Evolutionary conservation across 768 basidiomycete genomes (phyloP), one percentile per base, ranked within the genome.

Genomic region (Nevesoporus exiguus): DNA sequence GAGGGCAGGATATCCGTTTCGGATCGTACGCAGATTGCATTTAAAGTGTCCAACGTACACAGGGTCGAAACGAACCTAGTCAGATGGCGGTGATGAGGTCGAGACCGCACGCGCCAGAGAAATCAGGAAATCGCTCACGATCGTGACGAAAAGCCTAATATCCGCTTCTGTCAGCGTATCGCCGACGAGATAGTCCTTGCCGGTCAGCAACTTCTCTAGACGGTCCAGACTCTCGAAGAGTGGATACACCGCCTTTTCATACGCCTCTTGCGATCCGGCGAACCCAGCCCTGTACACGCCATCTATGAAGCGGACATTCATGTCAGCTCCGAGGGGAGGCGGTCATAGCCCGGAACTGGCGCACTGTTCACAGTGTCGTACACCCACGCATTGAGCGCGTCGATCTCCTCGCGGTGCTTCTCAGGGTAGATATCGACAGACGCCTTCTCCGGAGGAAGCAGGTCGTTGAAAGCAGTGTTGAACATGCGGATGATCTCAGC

Each of bases 31-130:
- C 60, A 92, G 68, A 76, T 96, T 94, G 75, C 93, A 95, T 63
- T 98, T 98, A 80, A 98, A 98, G 69, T 93, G 91, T 0, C 86
- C 83, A 45, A 88, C 80, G 71, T 98, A 98, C 17, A 89, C 95
- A 1, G 87, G 85, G 63, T 96, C 93, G 72, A 94, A 95, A 31
- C 93, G 90, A 56, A 92, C 74, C 88, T 91, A 8, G 50, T 5
- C 33, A 43, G 3, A 15, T 21, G 15, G 1, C 2, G 5, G n/a
- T n/a, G 27, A 13, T 15, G 19, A 45, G 37, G 30, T 15, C 5
- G 37, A 15, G 15, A 43, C 25, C 27, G 27, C 30, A 0, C 34
- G 8, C 14, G 19, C 19, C n/a, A n/a, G 9, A 21, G 29, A 2
- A 13, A 33, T 3, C 4, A 5, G 5, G 5, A 50, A 17, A 7